Base-by-base conservation (phyloP, 108 stramenopile species). In the Skeletonema grethae region DNA sequence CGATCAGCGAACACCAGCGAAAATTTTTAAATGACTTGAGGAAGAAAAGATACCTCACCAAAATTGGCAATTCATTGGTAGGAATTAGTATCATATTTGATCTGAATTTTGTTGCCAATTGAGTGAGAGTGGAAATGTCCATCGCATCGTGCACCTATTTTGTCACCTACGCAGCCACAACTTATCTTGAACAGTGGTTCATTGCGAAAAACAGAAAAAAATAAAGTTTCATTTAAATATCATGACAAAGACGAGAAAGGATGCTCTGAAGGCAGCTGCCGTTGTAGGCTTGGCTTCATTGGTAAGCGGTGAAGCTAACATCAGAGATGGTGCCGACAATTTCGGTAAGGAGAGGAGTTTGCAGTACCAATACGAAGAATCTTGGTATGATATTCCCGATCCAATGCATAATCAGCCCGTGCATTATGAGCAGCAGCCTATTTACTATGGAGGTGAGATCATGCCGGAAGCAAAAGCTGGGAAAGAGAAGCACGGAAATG, bases 371-470 rank as follows among this genome's bases (percentile, higher is more conserved):
- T 15, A 1, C 41, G 50, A 53, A 6, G 50, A 53, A 53, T 53
- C 50, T 53, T 53, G 50, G 50, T 53, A 53, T 53, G 20, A 53
- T n/a, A 53, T 53, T 53, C 22, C 50, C 8, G 50, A 53, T 53
- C 50, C 20, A 46, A 18, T 18, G 16, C 15, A 18, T n/a, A 46
- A 46, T 4, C 46, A 46, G 2, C 46, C 46, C 5, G 16, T 18
- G 4, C 46, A n/a, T 18, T 46, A 46, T 46, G 4, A 46, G 16
- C 16, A 46, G 46, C 46, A 28, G n/a, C n/a, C n/a, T 28, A 1
- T 28, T 1, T 0, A 1, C 1, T 28, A 53, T 18, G 50, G 50
- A 20, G 22, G 50, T 53, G 50, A 53, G 18, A 22, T 22, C 3
- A 53, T 53, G 50, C 50, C 20, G 1, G 50, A 53, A 53, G 20